Conservation (phyloP, 2,329 filamentous ascomycete species). For the Aspergillus sp. region DNA sequence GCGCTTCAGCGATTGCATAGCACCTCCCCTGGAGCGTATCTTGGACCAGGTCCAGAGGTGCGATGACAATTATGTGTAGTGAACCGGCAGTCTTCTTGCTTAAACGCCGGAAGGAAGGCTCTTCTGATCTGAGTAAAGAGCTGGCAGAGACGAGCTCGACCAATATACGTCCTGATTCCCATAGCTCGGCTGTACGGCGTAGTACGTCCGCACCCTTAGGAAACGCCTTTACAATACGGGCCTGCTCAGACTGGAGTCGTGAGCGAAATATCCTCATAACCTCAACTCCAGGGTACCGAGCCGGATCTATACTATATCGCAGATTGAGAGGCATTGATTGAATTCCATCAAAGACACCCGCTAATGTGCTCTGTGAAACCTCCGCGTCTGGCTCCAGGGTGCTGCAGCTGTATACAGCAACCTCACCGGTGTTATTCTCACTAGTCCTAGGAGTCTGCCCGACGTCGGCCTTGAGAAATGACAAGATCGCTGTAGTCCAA, state of each 20-base stretch:
- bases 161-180: slow-evolving; percentile 21
- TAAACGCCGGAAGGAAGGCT: slow-evolving; percentile 13
- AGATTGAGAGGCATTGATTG: slow-evolving; percentile 37
- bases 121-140: slow-evolving; percentile 11
- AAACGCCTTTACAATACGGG: slow-evolving; percentile 36
- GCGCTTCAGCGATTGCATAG: slow-evolving; percentile 33
- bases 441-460: not conserved
- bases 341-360: slow-evolving; percentile 11
- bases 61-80: slow-evolving; percentile 28
- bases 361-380: slow-evolving; percentile 9
- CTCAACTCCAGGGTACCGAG: slow-evolving; percentile 43
- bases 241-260: slow-evolving; percentile 31
- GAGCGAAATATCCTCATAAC: slow-evolving; percentile 41
- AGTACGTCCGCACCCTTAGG: slow-evolving; percentile 37
- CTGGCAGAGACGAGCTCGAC: slow-evolving; percentile 16
- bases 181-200: slow-evolving; percentile 29
- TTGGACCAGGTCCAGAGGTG: slow-evolving; percentile 19
- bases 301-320: slow-evolving; percentile 42
- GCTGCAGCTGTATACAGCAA: not conserved
- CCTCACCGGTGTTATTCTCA: not conserved
- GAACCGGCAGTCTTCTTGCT: slow-evolving; percentile 2
- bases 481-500: not conserved
- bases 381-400: slow-evolving; percentile 15
- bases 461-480: not conserved
- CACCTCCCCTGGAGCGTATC: not conserved